Evolutionary conservation across 2,329 filamentous ascomycete genomes (phyloP).

Genomic region (Lasiodiplodia sp.): DNA sequence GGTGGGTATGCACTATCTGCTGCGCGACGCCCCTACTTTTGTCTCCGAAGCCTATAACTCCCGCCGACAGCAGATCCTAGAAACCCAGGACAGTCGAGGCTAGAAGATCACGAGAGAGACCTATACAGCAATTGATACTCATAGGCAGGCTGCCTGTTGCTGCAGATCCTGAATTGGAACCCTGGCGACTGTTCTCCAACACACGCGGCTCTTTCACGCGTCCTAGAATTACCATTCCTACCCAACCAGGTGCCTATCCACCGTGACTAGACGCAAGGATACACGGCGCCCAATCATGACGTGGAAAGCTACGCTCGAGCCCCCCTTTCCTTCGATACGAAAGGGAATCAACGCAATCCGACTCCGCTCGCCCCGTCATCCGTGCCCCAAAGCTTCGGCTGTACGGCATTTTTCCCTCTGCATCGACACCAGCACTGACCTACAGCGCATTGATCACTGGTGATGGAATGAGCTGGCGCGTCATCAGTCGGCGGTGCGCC

Average conservation of each 20-base stretch:
- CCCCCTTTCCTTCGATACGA: background rate
- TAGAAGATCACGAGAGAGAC: too few species aligned
- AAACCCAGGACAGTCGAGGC: background rate
- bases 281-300: background rate
- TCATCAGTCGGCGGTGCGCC: background rate
- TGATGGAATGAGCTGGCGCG: background rate
- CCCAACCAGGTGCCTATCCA: background rate
- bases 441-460: background rate
- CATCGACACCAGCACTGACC: background rate
- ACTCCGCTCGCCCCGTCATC: slow-evolving; percentile 1
- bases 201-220: background rate
- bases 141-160: background rate
- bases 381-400: background rate
- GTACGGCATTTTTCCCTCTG: background rate
- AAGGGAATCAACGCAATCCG: background rate
- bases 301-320: background rate
- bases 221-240: background rate
- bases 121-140: background rate
- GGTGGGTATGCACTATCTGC: background rate
- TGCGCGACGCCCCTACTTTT: background rate
- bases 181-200: background rate
- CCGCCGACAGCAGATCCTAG: background rate
- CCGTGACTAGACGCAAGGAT: background rate
- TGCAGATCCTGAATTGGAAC: background rate
- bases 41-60: background rate